Percentiles rank a stretch among this genome's conserved stretches.
phyloP scores from a whole-genome alignment of 805 yeast genomes.

The Candida xiaguanensis region DNA sequence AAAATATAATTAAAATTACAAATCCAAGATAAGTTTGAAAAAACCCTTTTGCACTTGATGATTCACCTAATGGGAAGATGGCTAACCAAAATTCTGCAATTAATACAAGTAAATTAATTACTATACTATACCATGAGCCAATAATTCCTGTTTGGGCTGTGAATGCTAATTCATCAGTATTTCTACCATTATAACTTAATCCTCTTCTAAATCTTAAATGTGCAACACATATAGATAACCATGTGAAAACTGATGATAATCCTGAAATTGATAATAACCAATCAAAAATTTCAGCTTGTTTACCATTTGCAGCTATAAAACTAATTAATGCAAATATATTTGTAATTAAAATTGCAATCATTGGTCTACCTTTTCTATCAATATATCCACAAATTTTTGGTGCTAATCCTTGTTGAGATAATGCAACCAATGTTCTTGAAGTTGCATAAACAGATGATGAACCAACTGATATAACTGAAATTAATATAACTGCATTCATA shows the following conservation, averaged over 20 bases:
- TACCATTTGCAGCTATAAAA: slow-evolving; percentile 22
- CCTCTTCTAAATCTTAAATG: slow-evolving; percentile 31
- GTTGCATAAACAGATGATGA: slow-evolving; percentile 34
- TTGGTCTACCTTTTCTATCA: slow-evolving; percentile 29
- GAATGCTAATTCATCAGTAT: slow-evolving; percentile 32
- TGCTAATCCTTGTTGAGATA: slow-evolving; percentile 24
- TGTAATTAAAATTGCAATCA: slow-evolving; percentile 23
- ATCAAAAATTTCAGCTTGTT: slow-evolving; percentile 21
- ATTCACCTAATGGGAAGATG: slow-evolving; percentile 34
- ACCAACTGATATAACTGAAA: slow-evolving; percentile 33
- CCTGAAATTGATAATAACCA: slow-evolving; percentile 32
- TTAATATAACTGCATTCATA: slow-evolving; percentile 29
- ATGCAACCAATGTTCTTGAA: slow-evolving; percentile 27
- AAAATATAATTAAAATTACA: slow-evolving; percentile 33
- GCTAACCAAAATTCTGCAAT: slow-evolving; percentile 44
- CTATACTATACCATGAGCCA: slow-evolving; percentile 33
- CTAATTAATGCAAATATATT: slow-evolving; percentile 25
- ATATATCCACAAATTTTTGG: slow-evolving; percentile 25
- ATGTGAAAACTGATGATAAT: slow-evolving; percentile 25
- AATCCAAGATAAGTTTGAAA: slow-evolving; percentile 36
- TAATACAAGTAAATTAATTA: slow-evolving; percentile 31
- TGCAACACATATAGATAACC: slow-evolving; percentile 26
- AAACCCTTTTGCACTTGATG: slow-evolving; percentile 32
- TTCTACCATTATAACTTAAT: slow-evolving; percentile 47
- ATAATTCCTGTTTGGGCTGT: slow-evolving; percentile 34